phyloP scores from a whole-genome alignment of 139 green algal genomes.

The Ettlia oleoabundans region DNA sequence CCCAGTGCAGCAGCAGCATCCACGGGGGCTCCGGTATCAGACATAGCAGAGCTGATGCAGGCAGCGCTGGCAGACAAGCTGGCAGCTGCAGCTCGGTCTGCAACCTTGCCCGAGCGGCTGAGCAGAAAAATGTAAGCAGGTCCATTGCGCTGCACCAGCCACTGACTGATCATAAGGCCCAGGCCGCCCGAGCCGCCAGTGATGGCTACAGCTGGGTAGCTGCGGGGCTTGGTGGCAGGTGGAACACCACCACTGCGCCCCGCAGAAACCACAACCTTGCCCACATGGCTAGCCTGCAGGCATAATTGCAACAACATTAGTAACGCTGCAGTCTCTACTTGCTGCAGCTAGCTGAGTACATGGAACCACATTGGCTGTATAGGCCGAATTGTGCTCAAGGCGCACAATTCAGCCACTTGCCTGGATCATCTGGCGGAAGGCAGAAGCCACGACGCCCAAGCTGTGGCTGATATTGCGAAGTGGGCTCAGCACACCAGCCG shows the following conservation, averaged over 20 bases:
- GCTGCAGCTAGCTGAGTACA: too few relatives aligned
- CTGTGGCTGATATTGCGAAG: conserved; percentile 58
- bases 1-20: conserved; percentile 32
- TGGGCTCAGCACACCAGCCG: conserved; percentile 58
- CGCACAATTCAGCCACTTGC: conserved; percentile 36
- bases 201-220: conserved; percentile 23
- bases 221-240: background rate
- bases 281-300: conserved; percentile 67
- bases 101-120: conserved; percentile 43
- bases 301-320: too few relatives aligned
- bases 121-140: conserved; percentile 18
- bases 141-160: conserved; percentile 26
- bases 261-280: conserved; percentile 80
- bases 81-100: background rate
- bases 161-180: conserved; percentile 42
- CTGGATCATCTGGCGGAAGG: conserved; percentile 85
- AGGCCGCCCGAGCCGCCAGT: conserved; percentile 49
- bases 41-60: conserved; percentile 29
- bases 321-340: too few relatives aligned
- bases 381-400: too few relatives aligned
- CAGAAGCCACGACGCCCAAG: conserved; percentile 56
- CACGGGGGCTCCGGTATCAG: conserved; percentile 30
- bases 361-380: too few relatives aligned
- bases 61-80: background rate
- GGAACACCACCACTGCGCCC: background rate